phyloP scores from a whole-genome alignment of 2,329 filamentous ascomycete genomes.

The Rhinocladiella similis region DNA sequence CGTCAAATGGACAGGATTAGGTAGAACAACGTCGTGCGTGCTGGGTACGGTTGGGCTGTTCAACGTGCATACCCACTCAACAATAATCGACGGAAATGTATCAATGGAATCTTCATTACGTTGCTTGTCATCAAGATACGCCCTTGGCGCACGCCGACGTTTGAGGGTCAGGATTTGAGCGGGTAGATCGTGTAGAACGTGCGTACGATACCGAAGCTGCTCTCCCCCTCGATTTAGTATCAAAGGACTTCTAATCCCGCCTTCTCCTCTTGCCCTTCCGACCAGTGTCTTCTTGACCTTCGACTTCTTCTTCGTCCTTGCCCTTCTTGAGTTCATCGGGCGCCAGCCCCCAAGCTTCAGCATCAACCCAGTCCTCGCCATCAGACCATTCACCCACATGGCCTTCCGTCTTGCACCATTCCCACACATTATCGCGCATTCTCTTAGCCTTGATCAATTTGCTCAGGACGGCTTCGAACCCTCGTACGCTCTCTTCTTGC shows the following conservation, averaged over 20 bases:
- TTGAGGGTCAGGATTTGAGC: not conserved
- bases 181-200: not conserved
- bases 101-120: too few species aligned
- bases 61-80: too few species aligned
- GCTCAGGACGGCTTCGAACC: constrained; percentile 55
- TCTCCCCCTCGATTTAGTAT: not conserved
- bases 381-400: constrained; percentile 67
- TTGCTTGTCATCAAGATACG: not conserved
- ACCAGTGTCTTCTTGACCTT: constrained; percentile 35
- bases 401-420: constrained; percentile 62
- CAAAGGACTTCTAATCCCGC: constrained; percentile 22
- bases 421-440: constrained; percentile 59
- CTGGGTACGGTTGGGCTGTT: too few species aligned
- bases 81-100: too few species aligned
- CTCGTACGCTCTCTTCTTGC: constrained; percentile 63
- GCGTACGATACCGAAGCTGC: not conserved
- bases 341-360: constrained; percentile 59
- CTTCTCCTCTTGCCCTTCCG: constrained; percentile 27
- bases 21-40: too few species aligned
- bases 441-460: constrained; percentile 60
- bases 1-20: too few species aligned
- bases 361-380: constrained; percentile 68
- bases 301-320: constrained; percentile 58
- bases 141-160: not conserved
- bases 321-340: constrained; percentile 60